These are phyloP conservation scores for Talaromyces islandicus DNA, from an alignment of 2,329 filamentous ascomycete species.

Conservation along the genomic window DNA sequence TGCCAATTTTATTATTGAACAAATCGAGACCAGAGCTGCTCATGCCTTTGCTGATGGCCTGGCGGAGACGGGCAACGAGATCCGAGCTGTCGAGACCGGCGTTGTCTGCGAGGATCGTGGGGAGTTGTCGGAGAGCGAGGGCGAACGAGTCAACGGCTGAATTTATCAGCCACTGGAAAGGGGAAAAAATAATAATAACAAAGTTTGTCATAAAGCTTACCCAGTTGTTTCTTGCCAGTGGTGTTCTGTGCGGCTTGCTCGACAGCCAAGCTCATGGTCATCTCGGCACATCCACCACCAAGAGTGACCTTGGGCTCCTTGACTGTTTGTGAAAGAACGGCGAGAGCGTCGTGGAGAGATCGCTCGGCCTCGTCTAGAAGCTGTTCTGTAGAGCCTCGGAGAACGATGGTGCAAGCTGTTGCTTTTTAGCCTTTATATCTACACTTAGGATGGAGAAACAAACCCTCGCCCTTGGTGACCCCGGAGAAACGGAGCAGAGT, in stretches of 20 bases:
- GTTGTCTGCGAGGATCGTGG: conserved; percentile 95
- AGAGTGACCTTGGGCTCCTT: conserved; percentile 90
- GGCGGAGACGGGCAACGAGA: conserved; percentile 81
- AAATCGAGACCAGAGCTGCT: conserved; percentile 88
- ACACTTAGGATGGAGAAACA: neutral
- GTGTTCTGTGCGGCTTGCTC: conserved; percentile 89
- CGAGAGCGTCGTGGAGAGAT: conserved; percentile 90
- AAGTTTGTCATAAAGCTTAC: neutral
- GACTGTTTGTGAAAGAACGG: conserved; percentile 93
- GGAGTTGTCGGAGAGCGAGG: conserved; percentile 80
- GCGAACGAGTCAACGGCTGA: conserved; percentile 81
- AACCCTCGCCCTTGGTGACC: conserved; percentile 51
- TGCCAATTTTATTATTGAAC: conserved; percentile 81
- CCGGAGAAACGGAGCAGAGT: conserved; percentile 96
- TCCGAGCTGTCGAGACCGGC: conserved; percentile 94
- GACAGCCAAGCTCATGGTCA: conserved; percentile 98
- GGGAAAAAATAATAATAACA: neutral
- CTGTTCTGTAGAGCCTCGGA: conserved; percentile 93
- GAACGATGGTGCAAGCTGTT: conserved; percentile 90
- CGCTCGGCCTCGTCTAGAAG: conserved; percentile 95
- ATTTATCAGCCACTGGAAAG: neutral
- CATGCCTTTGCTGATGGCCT: conserved; percentile 91
- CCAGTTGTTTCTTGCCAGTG: conserved; percentile 88
- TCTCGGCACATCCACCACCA: conserved; percentile 93
- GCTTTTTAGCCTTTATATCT: conserved; percentile 36